phyloP scores from a whole-genome alignment of 257 asterid species.

The Lycium barbarum region DNA sequence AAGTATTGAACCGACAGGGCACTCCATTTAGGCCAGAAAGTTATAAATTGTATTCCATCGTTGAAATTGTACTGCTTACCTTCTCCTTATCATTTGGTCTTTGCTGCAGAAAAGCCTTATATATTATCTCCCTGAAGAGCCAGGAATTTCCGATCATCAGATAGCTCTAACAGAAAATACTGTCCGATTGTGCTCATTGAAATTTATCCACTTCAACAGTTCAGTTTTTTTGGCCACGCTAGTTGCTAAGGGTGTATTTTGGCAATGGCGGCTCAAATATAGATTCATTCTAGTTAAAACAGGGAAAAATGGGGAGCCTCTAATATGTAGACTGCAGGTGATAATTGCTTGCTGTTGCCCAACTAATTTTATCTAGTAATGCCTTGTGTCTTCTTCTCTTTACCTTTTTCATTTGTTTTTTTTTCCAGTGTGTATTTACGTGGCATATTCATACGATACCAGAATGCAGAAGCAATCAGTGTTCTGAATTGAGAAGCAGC shows the following conservation, averaged over 20 bases:
- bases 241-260: not conserved
- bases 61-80: not conserved
- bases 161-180: not conserved
- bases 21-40: not conserved
- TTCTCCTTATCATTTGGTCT: not conserved
- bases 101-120: conserved; percentile 24
- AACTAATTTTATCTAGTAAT: not conserved
- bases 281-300: conserved; percentile 26
- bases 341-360: conserved; percentile 5
- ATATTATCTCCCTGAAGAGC: not conserved
- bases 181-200: not conserved
- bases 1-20: not conserved
- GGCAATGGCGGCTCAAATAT: not conserved
- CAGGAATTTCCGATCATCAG: not conserved
- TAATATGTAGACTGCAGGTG: conserved; percentile 14
- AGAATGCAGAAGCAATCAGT: conserved; percentile 4
- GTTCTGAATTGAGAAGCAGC: conserved; percentile 22
- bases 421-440: not conserved
- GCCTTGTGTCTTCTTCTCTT: not conserved
- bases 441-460: not conserved
- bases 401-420: not conserved
- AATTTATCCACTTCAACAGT: not conserved
- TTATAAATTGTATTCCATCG: not conserved
- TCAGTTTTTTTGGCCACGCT: not conserved
- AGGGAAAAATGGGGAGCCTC: not conserved